Base-by-base conservation (phyloP, 495 filamentous ascomycete genomes). In the Xylaria palmicola region DNA sequence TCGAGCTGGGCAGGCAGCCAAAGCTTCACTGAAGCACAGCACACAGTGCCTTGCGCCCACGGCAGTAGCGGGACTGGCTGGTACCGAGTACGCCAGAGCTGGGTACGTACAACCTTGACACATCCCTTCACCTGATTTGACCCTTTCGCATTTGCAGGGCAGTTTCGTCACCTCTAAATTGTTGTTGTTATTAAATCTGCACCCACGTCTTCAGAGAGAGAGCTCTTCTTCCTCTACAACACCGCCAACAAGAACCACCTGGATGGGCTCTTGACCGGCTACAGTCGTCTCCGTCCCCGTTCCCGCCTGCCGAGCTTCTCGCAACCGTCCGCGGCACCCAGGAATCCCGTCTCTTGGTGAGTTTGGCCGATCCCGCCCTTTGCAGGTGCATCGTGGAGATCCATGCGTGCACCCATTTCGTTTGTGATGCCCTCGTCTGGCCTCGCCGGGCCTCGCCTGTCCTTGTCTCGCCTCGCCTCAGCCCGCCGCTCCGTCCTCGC, bases 111-210 rank as follows among this genome's bases (percentile, higher is more conserved):
- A n/a, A n/a, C n/a, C n/a, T n/a, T n/a, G n/a, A n/a, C 56, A 59
- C 56, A 29, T 54, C 47, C 45, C 36, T 52, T 51, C 57, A 52
- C 47, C 47, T 60, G 48, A 60, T 60, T 60, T n/a, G 48, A 52
- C 57, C 47, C 20, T 60, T n/a, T 43, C 27, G 1, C 36, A 48
- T 60, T 51, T 52, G 48, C 36, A 60, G 47, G 57, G 57, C 44
- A 37, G 37, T 60, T 52, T 60, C 57, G 57, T 60, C 57, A 60
- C 57, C 56, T 60, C 57, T 43, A 52, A 60, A 51, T 60, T 60
- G 52, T 60, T 52, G 34, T 52, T 52, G 27, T 39, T 40, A 60
- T 52, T 52, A 59, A 40, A 50, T 60, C 57, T 52, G 57, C 57
- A 36, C 39, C 57, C 47, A 52, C 57, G 34, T 26, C 57, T 40